A percentile compares a stretch with the other conserved stretches of the same genome.
Conservation (phyloP, 176 grass and related monocot genomes). For the Pharus latifolius region DNA sequence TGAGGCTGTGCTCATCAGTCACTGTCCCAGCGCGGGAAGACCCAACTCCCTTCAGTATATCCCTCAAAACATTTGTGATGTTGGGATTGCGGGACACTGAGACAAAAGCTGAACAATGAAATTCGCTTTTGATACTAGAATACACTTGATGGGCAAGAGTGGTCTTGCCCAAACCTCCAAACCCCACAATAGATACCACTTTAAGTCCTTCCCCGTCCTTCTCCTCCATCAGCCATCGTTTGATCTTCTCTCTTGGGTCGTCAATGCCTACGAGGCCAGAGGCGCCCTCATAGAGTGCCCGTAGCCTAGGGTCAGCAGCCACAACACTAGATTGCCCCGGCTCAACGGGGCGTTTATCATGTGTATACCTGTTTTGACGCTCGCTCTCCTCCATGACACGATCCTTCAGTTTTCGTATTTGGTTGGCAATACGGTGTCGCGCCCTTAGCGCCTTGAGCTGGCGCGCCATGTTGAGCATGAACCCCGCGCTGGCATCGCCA, state of each 20-base stretch:
- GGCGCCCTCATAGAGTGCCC: neutral
- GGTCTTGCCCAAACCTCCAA: constrained; percentile 19
- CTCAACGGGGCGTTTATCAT: no score
- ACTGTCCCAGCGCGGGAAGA: no score
- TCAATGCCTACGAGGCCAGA: neutral
- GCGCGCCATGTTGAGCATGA: no score
- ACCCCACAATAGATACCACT: neutral
- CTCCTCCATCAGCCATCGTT: neutral
- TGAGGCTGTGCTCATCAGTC: neutral
- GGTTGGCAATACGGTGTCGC: neutral
- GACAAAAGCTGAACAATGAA: neutral
- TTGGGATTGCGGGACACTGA: neutral
- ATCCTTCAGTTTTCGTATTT: neutral
- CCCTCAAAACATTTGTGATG: neutral
- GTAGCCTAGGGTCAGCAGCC: neutral
- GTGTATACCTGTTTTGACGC: neutral
- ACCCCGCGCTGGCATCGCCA: neutral
- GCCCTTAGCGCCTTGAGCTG: neutral
- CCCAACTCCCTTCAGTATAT: neutral
- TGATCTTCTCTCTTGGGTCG: neutral
- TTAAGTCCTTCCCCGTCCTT: neutral
- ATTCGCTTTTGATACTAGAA: neutral
- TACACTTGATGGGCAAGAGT: neutral
- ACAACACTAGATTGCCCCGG: neutral
- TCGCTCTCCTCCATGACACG: neutral